Evolutionary conservation across 2,329 filamentous ascomycete species (phyloP).

Genomic region (Penicillium sp.): DNA sequence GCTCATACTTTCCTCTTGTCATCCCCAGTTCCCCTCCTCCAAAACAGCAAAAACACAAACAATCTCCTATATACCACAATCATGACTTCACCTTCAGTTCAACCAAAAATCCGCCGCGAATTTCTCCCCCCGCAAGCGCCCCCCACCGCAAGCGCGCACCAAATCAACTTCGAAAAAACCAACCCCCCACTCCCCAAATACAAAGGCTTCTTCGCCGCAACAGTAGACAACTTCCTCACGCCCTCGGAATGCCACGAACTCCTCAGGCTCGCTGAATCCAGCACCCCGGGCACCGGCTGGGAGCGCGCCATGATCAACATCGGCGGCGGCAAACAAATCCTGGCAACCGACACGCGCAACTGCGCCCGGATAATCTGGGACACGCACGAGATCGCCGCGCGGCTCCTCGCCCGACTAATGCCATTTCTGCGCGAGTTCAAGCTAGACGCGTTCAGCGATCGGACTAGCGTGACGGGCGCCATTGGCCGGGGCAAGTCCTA

Average conservation of each 20-base stretch:
- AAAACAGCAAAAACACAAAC: not conserved
- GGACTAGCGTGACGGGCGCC: constrained; percentile 49
- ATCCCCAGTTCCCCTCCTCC: not conserved
- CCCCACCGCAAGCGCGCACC: not conserved
- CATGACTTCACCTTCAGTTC: not conserved
- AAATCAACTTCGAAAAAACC: constrained; percentile 57
- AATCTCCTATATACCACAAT: not conserved
- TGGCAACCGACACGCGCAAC: constrained; percentile 61
- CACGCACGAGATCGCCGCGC: constrained; percentile 60
- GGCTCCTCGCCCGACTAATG: constrained; percentile 62
- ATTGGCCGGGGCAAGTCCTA: constrained; percentile 44
- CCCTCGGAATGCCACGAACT: constrained; percentile 65
- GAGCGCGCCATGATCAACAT: constrained; percentile 68
- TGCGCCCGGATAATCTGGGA: constrained; percentile 79
- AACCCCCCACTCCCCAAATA: constrained; percentile 54
- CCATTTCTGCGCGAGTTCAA: constrained; percentile 53
- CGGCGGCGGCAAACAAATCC: constrained; percentile 62
- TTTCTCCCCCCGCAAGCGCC: not conserved
- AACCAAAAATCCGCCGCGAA: not conserved
- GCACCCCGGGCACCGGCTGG: constrained; percentile 52
- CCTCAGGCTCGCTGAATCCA: constrained; percentile 49
- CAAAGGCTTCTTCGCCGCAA: constrained; percentile 57
- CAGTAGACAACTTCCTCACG: constrained; percentile 65
- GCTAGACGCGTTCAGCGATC: constrained; percentile 41
- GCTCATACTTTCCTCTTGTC: not conserved